These are phyloP conservation scores for Stachybotrys echinatus DNA, from an alignment of 2,329 filamentous ascomycete genomes.

Conservation along the genomic window DNA sequence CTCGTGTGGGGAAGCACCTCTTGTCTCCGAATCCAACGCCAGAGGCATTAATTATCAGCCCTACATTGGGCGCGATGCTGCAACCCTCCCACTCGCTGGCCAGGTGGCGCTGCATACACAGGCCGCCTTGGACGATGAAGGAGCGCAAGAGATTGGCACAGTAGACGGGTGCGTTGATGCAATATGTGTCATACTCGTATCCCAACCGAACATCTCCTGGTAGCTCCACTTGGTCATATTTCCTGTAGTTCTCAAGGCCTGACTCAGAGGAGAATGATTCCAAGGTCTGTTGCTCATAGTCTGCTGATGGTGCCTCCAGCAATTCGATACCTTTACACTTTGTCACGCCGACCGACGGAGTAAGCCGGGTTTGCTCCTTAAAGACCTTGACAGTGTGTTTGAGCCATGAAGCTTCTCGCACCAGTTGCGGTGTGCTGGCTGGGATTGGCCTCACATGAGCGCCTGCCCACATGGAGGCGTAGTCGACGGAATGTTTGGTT, in stretches of 20 bases:
- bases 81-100: slow-evolving; percentile 26
- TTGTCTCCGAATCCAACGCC: slow-evolving; percentile 26
- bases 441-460: slow-evolving; percentile 50
- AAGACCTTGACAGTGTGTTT: slow-evolving; percentile 20
- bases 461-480: slow-evolving; percentile 53
- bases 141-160: slow-evolving; percentile 29
- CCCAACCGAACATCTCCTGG: slow-evolving; percentile 38
- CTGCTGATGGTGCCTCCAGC: slow-evolving; percentile 36
- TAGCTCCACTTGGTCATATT: slow-evolving; percentile 26
- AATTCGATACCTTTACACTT: slow-evolving; percentile 46
- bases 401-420: slow-evolving; percentile 25
- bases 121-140: slow-evolving; percentile 23
- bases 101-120: slow-evolving; percentile 17
- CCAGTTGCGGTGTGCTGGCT: slow-evolving; percentile 22
- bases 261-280: slow-evolving; percentile 19
- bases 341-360: slow-evolving; percentile 37
- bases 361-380: slow-evolving; percentile 10
- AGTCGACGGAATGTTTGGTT: slow-evolving; percentile 30
- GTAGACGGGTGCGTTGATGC: slow-evolving; percentile 50
- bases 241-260: slow-evolving; percentile 19
- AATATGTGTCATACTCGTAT: slow-evolving; percentile 49
- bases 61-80: slow-evolving; percentile 12
- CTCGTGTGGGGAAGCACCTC: slow-evolving; percentile 27
- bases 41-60: slow-evolving; percentile 25
- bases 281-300: slow-evolving; percentile 27